These are phyloP conservation scores for Massariosphaeria phaeospora DNA, from an alignment of 495 filamentous ascomycete genomes.

Conservation along the genomic window DNA sequence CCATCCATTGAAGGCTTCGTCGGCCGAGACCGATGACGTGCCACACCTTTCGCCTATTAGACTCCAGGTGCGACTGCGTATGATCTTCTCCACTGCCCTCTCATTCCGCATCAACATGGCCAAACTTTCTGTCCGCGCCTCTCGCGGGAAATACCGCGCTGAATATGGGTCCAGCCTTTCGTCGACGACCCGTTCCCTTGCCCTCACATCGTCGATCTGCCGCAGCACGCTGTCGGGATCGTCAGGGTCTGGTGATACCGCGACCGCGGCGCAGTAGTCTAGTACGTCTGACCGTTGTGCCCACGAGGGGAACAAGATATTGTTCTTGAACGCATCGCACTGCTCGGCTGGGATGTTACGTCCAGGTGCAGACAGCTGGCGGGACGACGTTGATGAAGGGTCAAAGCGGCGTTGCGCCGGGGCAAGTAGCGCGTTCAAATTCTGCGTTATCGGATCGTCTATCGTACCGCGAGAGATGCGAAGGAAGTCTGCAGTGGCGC, in stretches of 20 bases:
- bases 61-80: conserved; percentile 76
- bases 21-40: conserved; percentile 51
- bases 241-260: conserved; percentile 78
- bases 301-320: conserved; percentile 85
- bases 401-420: conserved; percentile 70
- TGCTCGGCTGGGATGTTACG: conserved; percentile 53
- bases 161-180: conserved; percentile 92
- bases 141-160: conserved; percentile 73
- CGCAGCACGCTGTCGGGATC: conserved; percentile 74
- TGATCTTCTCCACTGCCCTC: conserved; percentile 78
- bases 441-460: conserved; percentile 89
- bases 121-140: conserved; percentile 77
- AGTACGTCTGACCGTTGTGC: conserved; percentile 78
- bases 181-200: conserved; percentile 73
- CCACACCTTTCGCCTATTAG: conserved; percentile 76
- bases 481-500: conserved; percentile 87
- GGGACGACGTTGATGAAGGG: conserved; percentile 65
- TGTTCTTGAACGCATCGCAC: conserved; percentile 69
- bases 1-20: conserved; percentile 61
- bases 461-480: conserved; percentile 76
- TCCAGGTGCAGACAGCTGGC: conserved; percentile 42
- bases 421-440: conserved; percentile 83
- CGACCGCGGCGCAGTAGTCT: conserved; percentile 84
- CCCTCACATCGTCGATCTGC: conserved; percentile 62
- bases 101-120: conserved; percentile 77